These are phyloP conservation scores for Hypoxylon sp. DNA, from an alignment of 2,329 filamentous ascomycete species.

Conservation along the genomic window DNA sequence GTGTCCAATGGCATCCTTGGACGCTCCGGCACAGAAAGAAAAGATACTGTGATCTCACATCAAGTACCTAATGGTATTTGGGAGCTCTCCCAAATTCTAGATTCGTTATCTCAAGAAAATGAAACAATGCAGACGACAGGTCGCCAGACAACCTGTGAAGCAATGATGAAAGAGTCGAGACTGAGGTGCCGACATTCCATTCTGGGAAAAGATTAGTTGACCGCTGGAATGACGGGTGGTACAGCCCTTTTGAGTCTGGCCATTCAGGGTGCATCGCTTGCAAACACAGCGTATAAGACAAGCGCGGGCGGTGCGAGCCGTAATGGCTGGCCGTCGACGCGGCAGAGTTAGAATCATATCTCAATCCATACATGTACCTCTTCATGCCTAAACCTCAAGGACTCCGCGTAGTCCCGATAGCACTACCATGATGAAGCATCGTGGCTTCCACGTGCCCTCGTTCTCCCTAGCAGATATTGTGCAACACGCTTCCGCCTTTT, in stretches of 20 bases:
- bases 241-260: conserved; percentile 35
- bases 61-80: conserved; percentile 8
- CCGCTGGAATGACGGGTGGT: conserved; percentile 41
- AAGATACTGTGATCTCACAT: conserved; percentile 29
- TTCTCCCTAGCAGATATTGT: conserved; percentile 9
- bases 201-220: conserved; percentile 39
- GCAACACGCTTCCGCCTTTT: conserved; percentile 6
- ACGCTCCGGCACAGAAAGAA: conserved; percentile 8
- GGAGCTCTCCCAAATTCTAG: background rate
- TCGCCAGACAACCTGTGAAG: conserved; percentile 9
- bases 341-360: conserved; percentile 2
- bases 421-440: conserved; percentile 10
- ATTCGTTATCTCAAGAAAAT: conserved; percentile 11
- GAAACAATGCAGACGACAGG: conserved; percentile 9
- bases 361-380: conserved; percentile 25
- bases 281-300: conserved; percentile 50
- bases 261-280: conserved; percentile 37
- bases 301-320: conserved; percentile 35
- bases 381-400: conserved; percentile 1
- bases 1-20: conserved; percentile 29
- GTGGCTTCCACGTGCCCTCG: background rate
- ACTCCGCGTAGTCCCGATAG: conserved; percentile 32
- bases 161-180: conserved; percentile 5
- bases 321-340: conserved; percentile 24
- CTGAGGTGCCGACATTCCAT: conserved; percentile 28